A percentile compares a stretch with the other conserved stretches of the same genome.
These are phyloP conservation scores for Arthrobotrys musiformis DNA, from an alignment of 2,329 filamentous ascomycete genomes.

Conservation along the genomic window DNA sequence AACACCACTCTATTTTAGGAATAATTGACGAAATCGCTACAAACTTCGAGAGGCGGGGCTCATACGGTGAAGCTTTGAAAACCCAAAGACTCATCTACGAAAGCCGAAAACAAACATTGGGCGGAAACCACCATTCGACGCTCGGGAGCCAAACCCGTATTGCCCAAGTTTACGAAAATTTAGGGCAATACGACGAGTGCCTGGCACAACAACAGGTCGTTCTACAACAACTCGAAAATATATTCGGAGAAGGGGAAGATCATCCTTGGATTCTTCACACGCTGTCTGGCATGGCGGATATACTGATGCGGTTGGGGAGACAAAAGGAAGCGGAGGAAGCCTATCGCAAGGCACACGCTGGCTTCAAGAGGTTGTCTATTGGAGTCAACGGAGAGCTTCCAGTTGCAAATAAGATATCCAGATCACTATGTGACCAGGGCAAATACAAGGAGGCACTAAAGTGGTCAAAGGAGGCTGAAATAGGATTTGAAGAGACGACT, in stretches of 20 bases:
- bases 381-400: neutral
- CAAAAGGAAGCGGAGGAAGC: conserved; percentile 7
- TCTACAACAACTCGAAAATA: neutral
- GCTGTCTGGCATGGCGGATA: neutral
- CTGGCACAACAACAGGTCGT: neutral
- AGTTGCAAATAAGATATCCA: conserved; percentile 2
- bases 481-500: neutral
- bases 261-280: conserved; percentile 21
- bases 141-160: neutral
- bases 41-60: neutral
- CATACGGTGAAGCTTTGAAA: neutral
- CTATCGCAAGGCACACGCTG: neutral
- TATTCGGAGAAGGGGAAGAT: conserved; percentile 11
- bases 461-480: conserved; percentile 4
- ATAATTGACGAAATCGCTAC: neutral
- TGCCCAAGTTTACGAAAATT: neutral
- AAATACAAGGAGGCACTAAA: neutral
- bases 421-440: neutral
- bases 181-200: neutral
- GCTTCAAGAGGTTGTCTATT: neutral
- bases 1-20: neutral
- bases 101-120: neutral
- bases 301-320: neutral
- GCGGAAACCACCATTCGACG: conserved; percentile 10
- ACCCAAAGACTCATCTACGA: neutral